A percentile compares a stretch with the other conserved stretches of the same genome.
phyloP scores from a whole-genome alignment of 768 basidiomycete species.

The Pulveroboletus sp. region DNA sequence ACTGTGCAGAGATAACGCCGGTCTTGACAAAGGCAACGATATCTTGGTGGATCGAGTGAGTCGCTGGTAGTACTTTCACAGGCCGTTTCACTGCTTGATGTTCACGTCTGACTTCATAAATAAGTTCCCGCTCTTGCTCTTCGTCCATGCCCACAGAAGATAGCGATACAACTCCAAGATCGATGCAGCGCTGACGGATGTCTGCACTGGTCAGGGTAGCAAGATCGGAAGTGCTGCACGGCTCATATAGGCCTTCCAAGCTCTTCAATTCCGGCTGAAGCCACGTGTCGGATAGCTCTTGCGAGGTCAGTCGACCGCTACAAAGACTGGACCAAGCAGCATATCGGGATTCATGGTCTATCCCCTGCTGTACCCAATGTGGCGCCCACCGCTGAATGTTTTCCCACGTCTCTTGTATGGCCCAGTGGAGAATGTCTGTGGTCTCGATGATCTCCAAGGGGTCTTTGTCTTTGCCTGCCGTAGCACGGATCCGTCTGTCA shows the following conservation, averaged over 20 bases:
- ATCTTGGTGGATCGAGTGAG: slow-evolving; percentile 15
- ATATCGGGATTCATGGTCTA: slow-evolving; percentile 30
- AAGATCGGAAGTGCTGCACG: slow-evolving; percentile 4
- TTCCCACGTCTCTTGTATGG: slow-evolving; percentile 44
- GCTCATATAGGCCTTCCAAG: slow-evolving; percentile 35
- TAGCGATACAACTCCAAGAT: slow-evolving; percentile 5
- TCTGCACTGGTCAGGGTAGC: slow-evolving; percentile 20
- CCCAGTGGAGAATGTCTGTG: slow-evolving; percentile 41
- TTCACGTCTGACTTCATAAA: slow-evolving; percentile 41
- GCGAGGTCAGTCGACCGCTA: neutral
- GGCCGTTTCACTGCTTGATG: slow-evolving; percentile 34
- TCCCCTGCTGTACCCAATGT: slow-evolving; percentile 44
- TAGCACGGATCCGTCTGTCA: slow-evolving; percentile 37
- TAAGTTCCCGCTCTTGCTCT: too few species aligned
- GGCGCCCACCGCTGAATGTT: too few species aligned
- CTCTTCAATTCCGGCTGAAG: slow-evolving; percentile 37
- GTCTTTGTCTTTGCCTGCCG: slow-evolving; percentile 8
- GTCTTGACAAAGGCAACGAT: slow-evolving; percentile 20
- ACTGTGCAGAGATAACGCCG: neutral
- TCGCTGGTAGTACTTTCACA: slow-evolving; percentile 14
- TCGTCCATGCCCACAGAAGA: slow-evolving; percentile 5
- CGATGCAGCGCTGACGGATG: too few species aligned
- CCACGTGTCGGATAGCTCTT: slow-evolving; percentile 27
- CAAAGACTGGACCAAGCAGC: slow-evolving; percentile 16
- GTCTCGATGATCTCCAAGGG: slow-evolving; percentile 8